Conservation (phyloP, 257 asterid genomes). For the Solanum peruvianum region DNA sequence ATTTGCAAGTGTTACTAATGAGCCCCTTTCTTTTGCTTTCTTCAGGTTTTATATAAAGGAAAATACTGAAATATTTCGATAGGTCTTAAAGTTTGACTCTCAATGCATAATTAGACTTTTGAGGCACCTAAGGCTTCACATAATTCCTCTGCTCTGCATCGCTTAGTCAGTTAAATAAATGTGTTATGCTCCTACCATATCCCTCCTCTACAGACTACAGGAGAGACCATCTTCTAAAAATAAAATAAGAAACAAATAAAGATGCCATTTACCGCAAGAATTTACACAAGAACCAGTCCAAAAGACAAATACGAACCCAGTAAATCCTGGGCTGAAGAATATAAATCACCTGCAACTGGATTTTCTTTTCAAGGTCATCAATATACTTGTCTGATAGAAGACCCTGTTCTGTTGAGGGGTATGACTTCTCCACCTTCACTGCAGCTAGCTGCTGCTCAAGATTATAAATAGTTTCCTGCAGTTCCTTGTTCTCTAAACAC, state of each 20-base stretch:
- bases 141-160: not conserved
- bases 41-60: not conserved
- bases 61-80: not conserved
- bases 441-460: conserved; percentile 68
- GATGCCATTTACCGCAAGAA: not conserved
- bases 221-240: not conserved
- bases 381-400: conserved; percentile 39
- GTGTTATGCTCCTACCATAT: not conserved
- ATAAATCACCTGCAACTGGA: conserved; percentile 65
- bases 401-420: conserved; percentile 28
- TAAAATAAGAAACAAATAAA: not conserved
- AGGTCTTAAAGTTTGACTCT: not conserved
- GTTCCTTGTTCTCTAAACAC: conserved; percentile 71
- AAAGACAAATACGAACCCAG: not conserved
- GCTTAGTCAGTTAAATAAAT: not conserved
- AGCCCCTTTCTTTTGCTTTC: not conserved
- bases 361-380: conserved; percentile 58
- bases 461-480: conserved; percentile 39
- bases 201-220: not conserved
- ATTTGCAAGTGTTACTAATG: not conserved
- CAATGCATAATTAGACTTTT: not conserved
- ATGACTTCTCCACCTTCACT: conserved; percentile 25
- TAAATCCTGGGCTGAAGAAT: not conserved
- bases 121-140: not conserved
- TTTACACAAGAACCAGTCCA: not conserved